Evolutionary conservation across 495 filamentous ascomycete genomes (phyloP).

Genomic region (Bacidia rubella): DNA sequence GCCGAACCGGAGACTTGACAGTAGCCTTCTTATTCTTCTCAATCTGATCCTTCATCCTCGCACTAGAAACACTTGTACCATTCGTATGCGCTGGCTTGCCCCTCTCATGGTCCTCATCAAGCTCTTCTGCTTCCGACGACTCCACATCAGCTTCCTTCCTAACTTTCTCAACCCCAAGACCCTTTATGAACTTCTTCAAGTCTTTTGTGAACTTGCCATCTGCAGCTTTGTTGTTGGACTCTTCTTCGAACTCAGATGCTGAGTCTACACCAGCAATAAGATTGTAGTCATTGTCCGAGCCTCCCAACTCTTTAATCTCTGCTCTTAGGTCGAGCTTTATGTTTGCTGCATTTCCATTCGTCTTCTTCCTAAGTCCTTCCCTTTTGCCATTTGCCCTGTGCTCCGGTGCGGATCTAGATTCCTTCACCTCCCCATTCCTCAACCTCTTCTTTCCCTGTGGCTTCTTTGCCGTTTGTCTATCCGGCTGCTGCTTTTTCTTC

Average conservation of each 20-base stretch:
- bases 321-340: constrained; percentile 15
- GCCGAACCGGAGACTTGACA: background rate
- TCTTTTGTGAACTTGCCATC: constrained; percentile 22
- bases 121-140: constrained; percentile 24
- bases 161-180: constrained; percentile 33
- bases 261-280: constrained; percentile 49
- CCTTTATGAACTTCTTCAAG: constrained; percentile 31
- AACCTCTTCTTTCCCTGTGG: constrained; percentile 16
- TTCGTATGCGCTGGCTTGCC: background rate
- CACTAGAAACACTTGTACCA: background rate
- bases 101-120: constrained; percentile 17
- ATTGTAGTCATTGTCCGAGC: constrained; percentile 60
- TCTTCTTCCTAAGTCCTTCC: background rate
- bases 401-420: background rate
- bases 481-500: background rate
- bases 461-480: background rate
- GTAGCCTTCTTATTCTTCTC: background rate
- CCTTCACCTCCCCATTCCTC: constrained; percentile 15
- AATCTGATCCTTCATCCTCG: background rate
- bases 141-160: constrained; percentile 26
- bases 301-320: constrained; percentile 65
- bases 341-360: background rate
- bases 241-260: constrained; percentile 43
- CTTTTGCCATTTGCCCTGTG: constrained; percentile 1
- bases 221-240: constrained; percentile 15